Percentiles rank a stretch among this genome's conserved stretches.
Evolutionary conservation across 2,329 filamentous ascomycete genomes (phyloP).

Genomic region (Talaromyces verruculosus): DNA sequence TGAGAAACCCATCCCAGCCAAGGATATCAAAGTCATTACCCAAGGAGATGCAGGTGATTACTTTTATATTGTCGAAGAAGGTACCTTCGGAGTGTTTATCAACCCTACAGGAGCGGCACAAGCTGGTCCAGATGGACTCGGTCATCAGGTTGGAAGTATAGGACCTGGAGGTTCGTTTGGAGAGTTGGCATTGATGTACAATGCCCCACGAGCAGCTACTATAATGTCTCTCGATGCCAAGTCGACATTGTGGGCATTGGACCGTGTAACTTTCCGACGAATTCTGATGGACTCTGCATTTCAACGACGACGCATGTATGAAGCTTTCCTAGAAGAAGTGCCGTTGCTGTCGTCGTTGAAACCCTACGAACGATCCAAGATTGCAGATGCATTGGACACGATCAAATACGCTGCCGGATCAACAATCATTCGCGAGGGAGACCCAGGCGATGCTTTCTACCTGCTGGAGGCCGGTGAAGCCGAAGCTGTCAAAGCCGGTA

Average conservation of each 20-base stretch:
- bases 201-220: constrained; percentile 91
- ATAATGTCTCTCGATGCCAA: constrained; percentile 77
- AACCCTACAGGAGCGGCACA: constrained; percentile 75
- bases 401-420: constrained; percentile 77
- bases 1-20: constrained; percentile 92
- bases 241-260: constrained; percentile 88
- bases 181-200: constrained; percentile 97
- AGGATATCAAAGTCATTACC: constrained; percentile 85
- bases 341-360: constrained; percentile 80
- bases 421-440: constrained; percentile 88
- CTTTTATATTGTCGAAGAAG: constrained; percentile 95
- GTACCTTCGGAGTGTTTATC: constrained; percentile 87
- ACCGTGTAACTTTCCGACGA: constrained; percentile 93
- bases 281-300: constrained; percentile 99
- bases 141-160: constrained; percentile 76
- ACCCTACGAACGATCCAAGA: constrained; percentile 92
- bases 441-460: constrained; percentile 88
- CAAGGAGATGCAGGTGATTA: constrained; percentile 96
- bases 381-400: constrained; percentile 92
- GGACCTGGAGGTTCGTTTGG: constrained; percentile 91
- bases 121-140: constrained; percentile 77
- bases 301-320: constrained; percentile 92
- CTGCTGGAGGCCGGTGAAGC: constrained; percentile 85
- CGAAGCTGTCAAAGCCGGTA: constrained; percentile 77
- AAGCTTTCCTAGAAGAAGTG: constrained; percentile 93